phyloP scores from a whole-genome alignment of 1,139 yeast species.

The Nakaseomyces bracarensis region DNA sequence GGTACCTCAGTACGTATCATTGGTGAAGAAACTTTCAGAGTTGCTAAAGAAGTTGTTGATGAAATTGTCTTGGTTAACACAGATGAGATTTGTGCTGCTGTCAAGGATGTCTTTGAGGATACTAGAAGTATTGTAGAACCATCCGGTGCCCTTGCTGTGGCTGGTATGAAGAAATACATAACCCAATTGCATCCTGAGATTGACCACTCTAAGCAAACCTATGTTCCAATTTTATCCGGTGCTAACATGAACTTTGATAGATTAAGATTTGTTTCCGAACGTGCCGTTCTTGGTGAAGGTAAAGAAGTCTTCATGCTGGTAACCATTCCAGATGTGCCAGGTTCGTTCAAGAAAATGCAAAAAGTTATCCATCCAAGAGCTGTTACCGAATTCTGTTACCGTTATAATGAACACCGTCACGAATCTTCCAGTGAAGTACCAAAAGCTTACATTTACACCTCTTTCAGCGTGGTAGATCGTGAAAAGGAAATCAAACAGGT shows the following conservation, averaged over 20 bases:
- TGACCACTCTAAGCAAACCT: constrained; percentile 64
- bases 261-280: constrained; percentile 90
- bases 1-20: constrained; percentile 94
- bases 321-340: constrained; percentile 86
- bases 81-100: constrained; percentile 96
- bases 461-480: constrained; percentile 75
- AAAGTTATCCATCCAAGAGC: constrained; percentile 73
- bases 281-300: constrained; percentile 97
- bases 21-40: constrained; percentile 87
- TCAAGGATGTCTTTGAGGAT: constrained; percentile 92
- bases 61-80: constrained; percentile 82
- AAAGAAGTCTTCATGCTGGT: constrained; percentile 87
- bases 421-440: constrained; percentile 32
- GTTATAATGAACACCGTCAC: constrained; percentile 47
- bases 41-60: constrained; percentile 71
- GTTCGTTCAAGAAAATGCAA: constrained; percentile 74
- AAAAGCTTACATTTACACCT: constrained; percentile 73
- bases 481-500: constrained; percentile 46
- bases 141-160: constrained; percentile 92
- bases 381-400: constrained; percentile 88
- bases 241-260: constrained; percentile 98
- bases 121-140: constrained; percentile 94
- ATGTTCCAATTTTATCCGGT: constrained; percentile 83
- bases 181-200: constrained; percentile 49
- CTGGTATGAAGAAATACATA: constrained; percentile 83